phyloP scores from a whole-genome alignment of 1,284 basidiomycete species.

The Sutorius eximius region DNA sequence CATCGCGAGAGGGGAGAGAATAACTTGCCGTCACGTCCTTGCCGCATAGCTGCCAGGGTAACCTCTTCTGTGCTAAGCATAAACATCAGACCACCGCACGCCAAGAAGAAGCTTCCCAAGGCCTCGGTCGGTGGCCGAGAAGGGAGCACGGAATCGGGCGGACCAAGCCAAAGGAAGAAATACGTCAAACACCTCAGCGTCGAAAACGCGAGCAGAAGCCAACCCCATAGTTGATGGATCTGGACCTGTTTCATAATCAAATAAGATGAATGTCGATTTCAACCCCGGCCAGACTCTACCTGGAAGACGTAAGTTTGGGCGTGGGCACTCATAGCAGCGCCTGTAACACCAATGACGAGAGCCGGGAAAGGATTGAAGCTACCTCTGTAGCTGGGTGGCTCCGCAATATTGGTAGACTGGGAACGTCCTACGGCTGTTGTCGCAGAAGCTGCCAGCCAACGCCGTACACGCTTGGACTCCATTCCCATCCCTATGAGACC shows the following conservation, averaged over 20 bases:
- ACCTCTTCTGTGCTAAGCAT: constrained; percentile 92
- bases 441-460: constrained; percentile 64
- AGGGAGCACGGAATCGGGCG: constrained; percentile 75
- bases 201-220: constrained; percentile 82
- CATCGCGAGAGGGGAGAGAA: constrained; percentile 25
- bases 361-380: constrained; percentile 96
- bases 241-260: constrained; percentile 53
- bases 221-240: constrained; percentile 91
- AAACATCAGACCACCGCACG: constrained; percentile 88
- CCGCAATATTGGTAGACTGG: constrained; percentile 42
- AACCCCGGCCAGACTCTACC: constrained; percentile 34
- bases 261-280: neutral
- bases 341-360: constrained; percentile 90
- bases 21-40: constrained; percentile 76
- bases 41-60: constrained; percentile 88
- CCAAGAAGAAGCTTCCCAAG: constrained; percentile 82
- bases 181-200: constrained; percentile 85
- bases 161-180: constrained; percentile 89
- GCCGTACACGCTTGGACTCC: constrained; percentile 73
- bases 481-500: constrained; percentile 89
- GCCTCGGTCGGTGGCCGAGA: constrained; percentile 95
- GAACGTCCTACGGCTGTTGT: constrained; percentile 44
- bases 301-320: constrained; percentile 88
- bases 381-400: constrained; percentile 72
- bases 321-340: constrained; percentile 95